phyloP scores from a whole-genome alignment of 495 filamentous ascomycete genomes.

The Lophiotrema nucula region DNA sequence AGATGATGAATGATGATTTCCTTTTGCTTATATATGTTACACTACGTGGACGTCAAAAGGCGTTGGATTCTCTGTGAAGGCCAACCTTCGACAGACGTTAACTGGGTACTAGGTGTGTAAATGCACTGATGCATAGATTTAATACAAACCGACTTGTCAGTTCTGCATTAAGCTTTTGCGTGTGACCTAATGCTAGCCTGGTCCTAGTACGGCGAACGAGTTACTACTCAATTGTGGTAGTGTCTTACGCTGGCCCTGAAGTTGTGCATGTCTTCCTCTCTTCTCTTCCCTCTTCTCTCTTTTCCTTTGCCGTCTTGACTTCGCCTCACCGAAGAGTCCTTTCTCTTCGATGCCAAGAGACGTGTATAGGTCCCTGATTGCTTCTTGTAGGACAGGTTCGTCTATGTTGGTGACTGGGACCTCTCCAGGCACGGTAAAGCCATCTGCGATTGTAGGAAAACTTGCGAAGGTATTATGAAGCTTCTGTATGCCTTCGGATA shows the following conservation, averaged over 20 bases:
- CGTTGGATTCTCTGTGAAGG: too few relatives aligned
- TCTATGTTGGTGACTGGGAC: background rate
- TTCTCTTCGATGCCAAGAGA: constrained; percentile 1
- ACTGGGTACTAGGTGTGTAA: too few relatives aligned
- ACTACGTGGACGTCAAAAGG: too few relatives aligned
- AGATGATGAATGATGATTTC: too few relatives aligned
- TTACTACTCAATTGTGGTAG: background rate
- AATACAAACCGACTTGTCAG: too few relatives aligned
- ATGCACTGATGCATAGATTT: too few relatives aligned
- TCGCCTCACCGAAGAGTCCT: constrained; percentile 1
- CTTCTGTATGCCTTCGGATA: background rate
- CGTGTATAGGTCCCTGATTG: constrained; percentile 12
- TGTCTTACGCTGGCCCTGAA: background rate
- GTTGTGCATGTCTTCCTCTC: background rate
- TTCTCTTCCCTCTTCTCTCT: constrained; percentile 10
- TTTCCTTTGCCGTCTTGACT: constrained; percentile 14
- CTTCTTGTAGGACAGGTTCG: background rate
- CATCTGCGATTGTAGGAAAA: constrained; percentile 9
- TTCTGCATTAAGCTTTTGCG: too few relatives aligned
- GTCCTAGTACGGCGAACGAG: too few relatives aligned
- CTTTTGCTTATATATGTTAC: background rate
- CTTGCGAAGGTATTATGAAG: background rate
- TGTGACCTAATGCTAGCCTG: too few relatives aligned
- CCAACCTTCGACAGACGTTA: too few relatives aligned
- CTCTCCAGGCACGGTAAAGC: constrained; percentile 9